Conservation (phyloP, 1,139 yeast species). For the Oligophagozyma castellii region DNA sequence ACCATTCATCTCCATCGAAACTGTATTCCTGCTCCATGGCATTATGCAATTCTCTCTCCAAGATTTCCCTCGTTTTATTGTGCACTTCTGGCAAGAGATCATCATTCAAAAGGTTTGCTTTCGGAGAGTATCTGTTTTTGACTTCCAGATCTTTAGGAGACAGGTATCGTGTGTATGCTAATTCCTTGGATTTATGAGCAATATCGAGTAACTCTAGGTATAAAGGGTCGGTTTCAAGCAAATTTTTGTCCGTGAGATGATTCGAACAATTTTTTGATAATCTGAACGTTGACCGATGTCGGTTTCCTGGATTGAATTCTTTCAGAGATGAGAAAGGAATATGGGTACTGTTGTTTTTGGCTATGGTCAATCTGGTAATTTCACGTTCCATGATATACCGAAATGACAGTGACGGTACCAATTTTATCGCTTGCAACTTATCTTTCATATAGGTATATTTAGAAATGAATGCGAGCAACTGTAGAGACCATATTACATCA, state of each 20-base stretch:
- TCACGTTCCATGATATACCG: constrained; percentile 19
- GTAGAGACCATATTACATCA: constrained; percentile 88
- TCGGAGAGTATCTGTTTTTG: background rate
- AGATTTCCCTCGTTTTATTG: constrained; percentile 3
- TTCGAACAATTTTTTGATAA: background rate
- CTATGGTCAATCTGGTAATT: constrained; percentile 6
- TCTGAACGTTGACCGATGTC: no score
- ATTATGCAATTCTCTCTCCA: constrained; percentile 1
- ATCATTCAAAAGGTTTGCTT: background rate
- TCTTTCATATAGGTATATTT: constrained; percentile 76
- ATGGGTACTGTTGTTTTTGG: background rate
- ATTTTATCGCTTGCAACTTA: constrained; percentile 56
- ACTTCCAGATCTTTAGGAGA: constrained; percentile 1
- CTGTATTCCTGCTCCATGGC: constrained; percentile 7
- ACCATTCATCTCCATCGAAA: constrained; percentile 8
- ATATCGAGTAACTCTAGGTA: background rate
- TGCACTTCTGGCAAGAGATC: constrained; percentile 2
- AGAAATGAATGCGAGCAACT: constrained; percentile 81
- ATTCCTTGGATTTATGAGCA: constrained; percentile 3
- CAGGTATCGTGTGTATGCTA: background rate
- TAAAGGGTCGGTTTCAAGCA: background rate
- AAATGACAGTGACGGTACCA: constrained; percentile 32
- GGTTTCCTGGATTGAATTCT: background rate
- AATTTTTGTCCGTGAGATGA: background rate
- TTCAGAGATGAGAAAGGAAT: background rate